Conservation (phyloP, 176 grass and related monocot species). For the Carex myosuroides region DNA sequence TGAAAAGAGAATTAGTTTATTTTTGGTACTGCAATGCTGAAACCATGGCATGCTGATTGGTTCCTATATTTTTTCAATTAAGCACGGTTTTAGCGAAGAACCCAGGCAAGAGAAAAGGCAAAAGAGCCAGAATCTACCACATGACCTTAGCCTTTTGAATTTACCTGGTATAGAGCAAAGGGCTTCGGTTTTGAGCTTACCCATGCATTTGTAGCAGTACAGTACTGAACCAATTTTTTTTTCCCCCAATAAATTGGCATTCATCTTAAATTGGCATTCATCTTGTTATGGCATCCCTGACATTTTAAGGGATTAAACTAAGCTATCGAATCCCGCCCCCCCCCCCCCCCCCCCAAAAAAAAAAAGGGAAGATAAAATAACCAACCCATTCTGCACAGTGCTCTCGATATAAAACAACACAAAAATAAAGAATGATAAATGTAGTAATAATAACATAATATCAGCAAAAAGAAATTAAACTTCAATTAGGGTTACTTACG, state of each 20-base stretch:
- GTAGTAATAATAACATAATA: not conserved
- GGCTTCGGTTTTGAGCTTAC: not conserved
- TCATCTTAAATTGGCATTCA: too few species aligned
- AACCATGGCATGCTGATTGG: not conserved
- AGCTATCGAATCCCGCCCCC: not conserved
- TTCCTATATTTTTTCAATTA: not conserved
- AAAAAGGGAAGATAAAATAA: not conserved
- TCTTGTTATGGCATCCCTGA: not conserved
- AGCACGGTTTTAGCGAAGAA: not conserved
- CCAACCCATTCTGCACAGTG: not conserved
- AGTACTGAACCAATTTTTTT: not conserved
- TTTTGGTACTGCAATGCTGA: not conserved
- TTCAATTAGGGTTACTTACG: conserved; percentile 29
- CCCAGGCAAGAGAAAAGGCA: not conserved
- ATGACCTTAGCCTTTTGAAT: not conserved
- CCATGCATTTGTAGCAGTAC: not conserved
- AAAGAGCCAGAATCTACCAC: not conserved
- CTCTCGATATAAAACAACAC: not conserved
- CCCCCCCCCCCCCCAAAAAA: not conserved
- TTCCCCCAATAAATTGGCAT: not conserved
- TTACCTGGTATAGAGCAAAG: not conserved
- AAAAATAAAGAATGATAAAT: not conserved
- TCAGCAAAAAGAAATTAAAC: not conserved
- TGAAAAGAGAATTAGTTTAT: not conserved
- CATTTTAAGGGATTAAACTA: not conserved